Conservation (phyloP, 345 rosid genomes). For the Aquilaria yunnanensis region DNA sequence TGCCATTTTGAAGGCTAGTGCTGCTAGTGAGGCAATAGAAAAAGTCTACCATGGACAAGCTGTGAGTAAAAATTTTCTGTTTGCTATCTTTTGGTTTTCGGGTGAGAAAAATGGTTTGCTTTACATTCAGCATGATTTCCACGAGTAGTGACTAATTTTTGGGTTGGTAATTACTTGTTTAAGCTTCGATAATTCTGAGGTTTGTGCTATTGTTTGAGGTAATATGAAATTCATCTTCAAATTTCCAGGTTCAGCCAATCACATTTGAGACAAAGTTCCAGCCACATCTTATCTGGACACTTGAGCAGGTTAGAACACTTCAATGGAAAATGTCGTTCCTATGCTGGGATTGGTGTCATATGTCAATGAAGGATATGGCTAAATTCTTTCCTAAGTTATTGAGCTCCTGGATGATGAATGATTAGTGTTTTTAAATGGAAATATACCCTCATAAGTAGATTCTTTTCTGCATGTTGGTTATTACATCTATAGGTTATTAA, state of each 20-base stretch:
- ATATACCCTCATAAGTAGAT: no score
- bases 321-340: no score
- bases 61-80: slow-evolving; percentile 37
- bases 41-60: slow-evolving; percentile 83
- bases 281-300: slow-evolving; percentile 83
- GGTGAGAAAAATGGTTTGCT: no score
- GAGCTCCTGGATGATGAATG: no score
- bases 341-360: no score
- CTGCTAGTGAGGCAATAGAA: slow-evolving; percentile 94
- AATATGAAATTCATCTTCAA: not conserved
- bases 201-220: not conserved
- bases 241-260: slow-evolving; percentile 65
- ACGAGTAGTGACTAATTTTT: not conserved
- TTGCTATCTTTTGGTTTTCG: not conserved
- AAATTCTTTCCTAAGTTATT: no score
- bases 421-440: no score
- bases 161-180: no score
- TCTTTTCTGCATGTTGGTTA: no score
- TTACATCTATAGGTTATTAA: no score
- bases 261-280: slow-evolving; percentile 80
- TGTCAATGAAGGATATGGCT: no score
- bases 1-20: slow-evolving; percentile 92
- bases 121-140: not conserved
- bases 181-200: not conserved
- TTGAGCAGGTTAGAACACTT: slow-evolving; percentile 68